These are phyloP conservation scores for Clathrus columnatus DNA, from an alignment of 768 basidiomycete species.

Conservation along the genomic window DNA sequence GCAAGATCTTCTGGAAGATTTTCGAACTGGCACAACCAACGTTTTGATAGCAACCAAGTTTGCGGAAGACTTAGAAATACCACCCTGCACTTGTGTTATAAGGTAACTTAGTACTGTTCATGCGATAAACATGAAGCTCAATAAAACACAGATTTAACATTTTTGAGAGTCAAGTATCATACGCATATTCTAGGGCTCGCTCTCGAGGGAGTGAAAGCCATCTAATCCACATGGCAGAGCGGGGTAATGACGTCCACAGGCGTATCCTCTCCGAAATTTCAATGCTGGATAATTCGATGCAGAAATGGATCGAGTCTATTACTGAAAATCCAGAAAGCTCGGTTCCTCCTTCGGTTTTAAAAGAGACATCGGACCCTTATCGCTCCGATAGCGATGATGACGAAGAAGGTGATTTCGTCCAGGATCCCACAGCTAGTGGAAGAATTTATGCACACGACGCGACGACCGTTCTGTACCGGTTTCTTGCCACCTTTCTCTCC, in stretches of 20 bases:
- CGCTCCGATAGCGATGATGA: conserved; percentile 40
- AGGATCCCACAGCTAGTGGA: conserved; percentile 55
- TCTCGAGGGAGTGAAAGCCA: conserved; percentile 40
- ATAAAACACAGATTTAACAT: conserved; percentile 41
- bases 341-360: conserved; percentile 37
- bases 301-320: conserved; percentile 43
- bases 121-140: not conserved
- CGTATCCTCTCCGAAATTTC: conserved; percentile 40
- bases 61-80: conserved; percentile 51
- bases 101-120: conserved; percentile 30
- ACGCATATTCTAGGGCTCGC: conserved; percentile 44
- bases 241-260: conserved; percentile 46
- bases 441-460: conserved; percentile 54
- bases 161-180: conserved; percentile 54
- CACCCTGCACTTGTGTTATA: conserved; percentile 49
- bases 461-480: conserved; percentile 45
- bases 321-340: conserved; percentile 28
- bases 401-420: conserved; percentile 30
- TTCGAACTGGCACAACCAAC: conserved; percentile 50
- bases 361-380: conserved; percentile 33
- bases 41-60: conserved; percentile 53
- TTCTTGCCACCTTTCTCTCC: conserved; percentile 23
- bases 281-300: conserved; percentile 31
- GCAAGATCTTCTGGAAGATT: conserved; percentile 41
- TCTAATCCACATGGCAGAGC: conserved; percentile 56